A percentile compares a stretch with the other conserved stretches of the same genome.
phyloP scores from a whole-genome alignment of 768 basidiomycete genomes.

The Leccinum ochraceum region DNA sequence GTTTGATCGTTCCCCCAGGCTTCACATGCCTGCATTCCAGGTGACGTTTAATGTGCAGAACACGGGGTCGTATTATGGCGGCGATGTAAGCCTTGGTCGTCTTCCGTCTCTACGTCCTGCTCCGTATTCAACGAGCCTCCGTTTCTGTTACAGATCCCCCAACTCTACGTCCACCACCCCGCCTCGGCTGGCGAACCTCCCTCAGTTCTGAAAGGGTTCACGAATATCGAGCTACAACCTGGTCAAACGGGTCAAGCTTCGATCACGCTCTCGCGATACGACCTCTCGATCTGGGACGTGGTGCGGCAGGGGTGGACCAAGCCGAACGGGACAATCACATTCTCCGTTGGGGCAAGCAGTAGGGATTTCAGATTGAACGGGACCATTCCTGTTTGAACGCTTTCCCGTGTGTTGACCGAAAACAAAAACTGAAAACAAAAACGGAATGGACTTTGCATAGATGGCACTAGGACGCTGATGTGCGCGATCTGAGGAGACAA shows the following conservation, averaged over 20 bases:
- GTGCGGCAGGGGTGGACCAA: slow-evolving; percentile 72
- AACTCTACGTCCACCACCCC: slow-evolving; percentile 75
- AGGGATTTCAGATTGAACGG: slow-evolving; percentile 58
- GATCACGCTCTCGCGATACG: slow-evolving; percentile 65
- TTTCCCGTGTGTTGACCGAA: neutral
- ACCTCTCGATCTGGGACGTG: slow-evolving; percentile 77
- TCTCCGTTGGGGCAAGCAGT: slow-evolving; percentile 72
- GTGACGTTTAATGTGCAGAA: slow-evolving; percentile 70
- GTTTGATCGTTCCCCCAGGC: slow-evolving; percentile 37
- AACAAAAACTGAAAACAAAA: neutral
- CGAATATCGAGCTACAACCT: slow-evolving; percentile 50
- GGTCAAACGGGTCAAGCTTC: slow-evolving; percentile 48
- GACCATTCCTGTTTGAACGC: slow-evolving; percentile 22
- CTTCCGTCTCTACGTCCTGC: neutral
- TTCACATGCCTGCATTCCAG: slow-evolving; percentile 63
- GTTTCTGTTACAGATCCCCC: slow-evolving; percentile 53
- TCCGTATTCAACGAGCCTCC: neutral
- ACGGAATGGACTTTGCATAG: neutral
- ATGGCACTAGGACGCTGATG: neutral
- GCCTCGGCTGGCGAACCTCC: slow-evolving; percentile 67
- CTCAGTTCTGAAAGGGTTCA: slow-evolving; percentile 69
- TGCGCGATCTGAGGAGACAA: neutral
- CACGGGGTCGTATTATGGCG: slow-evolving; percentile 59
- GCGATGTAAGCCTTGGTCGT: slow-evolving; percentile 50
- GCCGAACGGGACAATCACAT: slow-evolving; percentile 60